Evolutionary conservation across 495 filamentous ascomycete genomes (phyloP), one percentile per base, ranked within the genome.

Genomic region (Penicillium steckii): DNA sequence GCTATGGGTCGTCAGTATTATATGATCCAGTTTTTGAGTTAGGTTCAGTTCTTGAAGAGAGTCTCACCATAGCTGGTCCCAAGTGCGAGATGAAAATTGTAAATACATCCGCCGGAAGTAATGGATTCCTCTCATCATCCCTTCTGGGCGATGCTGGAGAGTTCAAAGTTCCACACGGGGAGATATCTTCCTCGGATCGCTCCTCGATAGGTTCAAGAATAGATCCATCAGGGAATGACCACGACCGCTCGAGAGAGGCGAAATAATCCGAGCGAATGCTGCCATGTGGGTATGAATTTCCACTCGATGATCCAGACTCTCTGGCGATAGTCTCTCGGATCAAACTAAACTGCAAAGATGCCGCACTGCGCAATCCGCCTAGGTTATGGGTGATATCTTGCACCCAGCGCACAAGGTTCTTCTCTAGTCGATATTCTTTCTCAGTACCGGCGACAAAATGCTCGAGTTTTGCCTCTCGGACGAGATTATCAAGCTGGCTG

Each of bases 351-450:
- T 98, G 94, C 7, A 92, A 88, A 15, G 84, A 80, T 18, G 94
- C 91, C 29, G 94, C 91, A 72, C 90, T 95, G 43, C 91, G 82
- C 64, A 98, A 72, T 3, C 93, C 94, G 60, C 94, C 93, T 53
- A 97, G 84, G 57, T 91, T 89, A 64, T 98, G 94, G 9, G 88
- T 84, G 32, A 98, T 81, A 37, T 85, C 85, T 59, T 96, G 90
- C 71, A 96, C 82, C 56, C 87, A 94, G 46, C 89, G 85, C 18
- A 95, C 85, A 12, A 97, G 78, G 5, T 80, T 86, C 48, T 84
- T 84, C 61, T 96, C 88, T 7, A 94, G 71, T 29, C 83, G 76
- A 65, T 95, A 96, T 57, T 94, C 78, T 48, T 80, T 82, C 62
- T 97, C 94, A 1, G 85, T 88, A 1, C 94, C 94, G 4, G 87